Evolutionary conservation across 1,139 yeast genomes (phyloP).

Genomic region (Suhomyces ambrosiae): DNA sequence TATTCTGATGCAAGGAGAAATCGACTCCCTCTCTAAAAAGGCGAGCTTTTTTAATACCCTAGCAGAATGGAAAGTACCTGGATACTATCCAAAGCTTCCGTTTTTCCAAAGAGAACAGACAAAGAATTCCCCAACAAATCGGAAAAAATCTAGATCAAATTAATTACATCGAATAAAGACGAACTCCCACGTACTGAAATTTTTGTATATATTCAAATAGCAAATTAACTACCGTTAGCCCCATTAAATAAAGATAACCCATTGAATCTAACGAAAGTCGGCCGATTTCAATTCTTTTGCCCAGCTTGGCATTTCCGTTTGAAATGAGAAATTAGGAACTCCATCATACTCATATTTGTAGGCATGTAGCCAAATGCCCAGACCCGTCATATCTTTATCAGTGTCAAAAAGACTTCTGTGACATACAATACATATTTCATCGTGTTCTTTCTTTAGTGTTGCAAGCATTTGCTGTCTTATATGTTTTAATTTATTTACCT

Average conservation of each 20-base stretch:
- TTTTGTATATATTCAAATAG: too few species aligned
- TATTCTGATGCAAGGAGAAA: constrained; percentile 64
- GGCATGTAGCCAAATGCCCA: constrained; percentile 62
- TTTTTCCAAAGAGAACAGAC: constrained; percentile 12
- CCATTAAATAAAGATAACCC: too few species aligned
- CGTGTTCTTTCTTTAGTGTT: constrained; percentile 21
- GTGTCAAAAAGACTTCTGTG: constrained; percentile 36
- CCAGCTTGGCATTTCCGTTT: constrained; percentile 46
- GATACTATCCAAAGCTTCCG: constrained; percentile 27
- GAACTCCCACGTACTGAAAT: too few species aligned
- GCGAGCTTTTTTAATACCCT: constrained; percentile 11
- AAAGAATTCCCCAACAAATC: neutral
- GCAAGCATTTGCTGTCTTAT: constrained; percentile 16
- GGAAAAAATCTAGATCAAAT: neutral
- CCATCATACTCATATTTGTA: constrained; percentile 40
- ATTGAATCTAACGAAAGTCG: too few species aligned
- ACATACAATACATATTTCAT: constrained; percentile 48
- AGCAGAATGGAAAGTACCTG: constrained; percentile 15
- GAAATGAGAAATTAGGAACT: constrained; percentile 25
- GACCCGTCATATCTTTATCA: constrained; percentile 39
- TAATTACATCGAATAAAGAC: too few species aligned
- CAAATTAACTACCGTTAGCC: too few species aligned
- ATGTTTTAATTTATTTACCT: constrained; percentile 10
- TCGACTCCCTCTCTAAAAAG: constrained; percentile 49
- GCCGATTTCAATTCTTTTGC: too few species aligned